These are phyloP conservation scores for Botrytis fabae DNA, from an alignment of 2,329 filamentous ascomycete species.

Conservation along the genomic window DNA sequence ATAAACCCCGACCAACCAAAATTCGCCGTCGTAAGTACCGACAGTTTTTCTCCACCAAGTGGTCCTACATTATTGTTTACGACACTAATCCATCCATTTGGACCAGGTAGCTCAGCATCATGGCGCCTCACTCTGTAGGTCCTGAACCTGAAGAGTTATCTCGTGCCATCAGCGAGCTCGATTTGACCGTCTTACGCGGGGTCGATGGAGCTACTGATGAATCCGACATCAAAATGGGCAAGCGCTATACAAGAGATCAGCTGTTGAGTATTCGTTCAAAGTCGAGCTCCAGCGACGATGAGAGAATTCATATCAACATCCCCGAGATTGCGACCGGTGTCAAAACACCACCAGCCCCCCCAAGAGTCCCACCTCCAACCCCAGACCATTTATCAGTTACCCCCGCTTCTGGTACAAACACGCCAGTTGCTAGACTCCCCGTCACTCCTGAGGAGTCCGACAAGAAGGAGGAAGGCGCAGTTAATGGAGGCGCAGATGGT, in stretches of 20 bases:
- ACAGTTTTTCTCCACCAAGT: neutral
- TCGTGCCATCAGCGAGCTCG: slow-evolving; percentile 33
- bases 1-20: neutral
- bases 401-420: slow-evolving; percentile 14
- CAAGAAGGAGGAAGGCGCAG: slow-evolving; percentile 8
- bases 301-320: slow-evolving; percentile 3
- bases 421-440: slow-evolving; percentile 14
- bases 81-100: neutral
- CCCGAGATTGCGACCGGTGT: slow-evolving; percentile 7
- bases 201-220: slow-evolving; percentile 19
- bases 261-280: slow-evolving; percentile 27
- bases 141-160: slow-evolving; percentile 30
- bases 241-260: slow-evolving; percentile 30
- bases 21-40: neutral
- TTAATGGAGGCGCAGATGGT: neutral
- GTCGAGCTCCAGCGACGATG: neutral
- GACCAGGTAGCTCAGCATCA: slow-evolving; percentile 4
- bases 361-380: slow-evolving; percentile 22
- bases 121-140: slow-evolving; percentile 23
- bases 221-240: neutral
- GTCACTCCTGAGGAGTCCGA: slow-evolving; percentile 9
- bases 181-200: slow-evolving; percentile 28
- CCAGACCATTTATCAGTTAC: slow-evolving; percentile 19
- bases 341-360: slow-evolving; percentile 23
- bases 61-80: slow-evolving; percentile 1